Evolutionary conservation across 805 yeast genomes (phyloP).

Genomic region (Ogataea ramenticola): DNA sequence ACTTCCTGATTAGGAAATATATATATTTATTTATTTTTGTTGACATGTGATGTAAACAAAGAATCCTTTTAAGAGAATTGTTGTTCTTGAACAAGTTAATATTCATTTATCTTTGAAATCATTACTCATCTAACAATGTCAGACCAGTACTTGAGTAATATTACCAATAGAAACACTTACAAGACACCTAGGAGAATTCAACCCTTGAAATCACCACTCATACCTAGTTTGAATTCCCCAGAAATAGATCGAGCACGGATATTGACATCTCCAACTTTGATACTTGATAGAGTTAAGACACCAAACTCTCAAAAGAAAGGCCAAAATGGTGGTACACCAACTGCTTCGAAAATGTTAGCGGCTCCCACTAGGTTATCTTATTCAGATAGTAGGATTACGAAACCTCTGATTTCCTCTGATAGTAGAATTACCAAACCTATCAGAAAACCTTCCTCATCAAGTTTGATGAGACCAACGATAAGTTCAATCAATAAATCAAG

Average conservation of each 20-base stretch:
- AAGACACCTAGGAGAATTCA: neutral
- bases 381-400: neutral
- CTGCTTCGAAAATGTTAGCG: neutral
- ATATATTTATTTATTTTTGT: too few species aligned
- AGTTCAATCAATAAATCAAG: neutral
- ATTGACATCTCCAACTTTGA: neutral
- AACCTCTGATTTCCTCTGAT: neutral
- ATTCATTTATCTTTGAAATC: too few species aligned
- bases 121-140: neutral
- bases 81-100: too few species aligned
- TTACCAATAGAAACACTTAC: neutral
- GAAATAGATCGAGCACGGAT: neutral
- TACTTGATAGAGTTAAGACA: too few species aligned
- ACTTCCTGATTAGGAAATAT: too few species aligned
- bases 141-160: neutral
- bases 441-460: too few species aligned
- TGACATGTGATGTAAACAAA: too few species aligned
- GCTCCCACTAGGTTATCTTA: neutral
- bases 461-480: neutral
- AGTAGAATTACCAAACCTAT: neutral
- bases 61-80: too few species aligned
- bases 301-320: too few species aligned
- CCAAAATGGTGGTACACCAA: too few species aligned
- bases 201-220: neutral
- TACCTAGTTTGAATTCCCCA: neutral